Conservation (phyloP, 1,284 basidiomycete species). For the Cryptococcus neoformans region DNA sequence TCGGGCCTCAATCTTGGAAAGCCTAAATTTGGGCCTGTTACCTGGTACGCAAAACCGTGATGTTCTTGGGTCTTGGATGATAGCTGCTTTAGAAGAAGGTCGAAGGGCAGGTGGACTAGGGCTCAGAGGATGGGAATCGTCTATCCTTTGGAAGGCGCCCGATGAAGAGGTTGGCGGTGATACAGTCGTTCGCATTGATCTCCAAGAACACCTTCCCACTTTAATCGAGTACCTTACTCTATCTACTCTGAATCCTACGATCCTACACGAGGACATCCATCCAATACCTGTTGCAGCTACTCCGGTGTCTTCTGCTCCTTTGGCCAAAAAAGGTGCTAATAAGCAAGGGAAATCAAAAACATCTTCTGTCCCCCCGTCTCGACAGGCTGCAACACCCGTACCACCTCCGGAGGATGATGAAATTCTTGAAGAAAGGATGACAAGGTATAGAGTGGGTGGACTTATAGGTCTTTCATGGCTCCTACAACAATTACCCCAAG, state of each 20-base stretch:
- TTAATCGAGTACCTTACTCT: conserved; percentile 46
- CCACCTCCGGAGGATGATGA: conserved; percentile 28
- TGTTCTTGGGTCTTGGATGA: conserved; percentile 74
- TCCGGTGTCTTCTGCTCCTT: conserved; percentile 14
- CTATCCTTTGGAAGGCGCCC: conserved; percentile 17
- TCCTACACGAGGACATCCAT: conserved; percentile 65
- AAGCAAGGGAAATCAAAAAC: conserved; percentile 15
- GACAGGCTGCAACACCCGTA: conserved; percentile 7
- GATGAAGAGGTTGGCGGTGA: conserved; percentile 1
- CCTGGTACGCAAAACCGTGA: conserved; percentile 63
- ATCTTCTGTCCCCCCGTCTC: conserved; percentile 11
- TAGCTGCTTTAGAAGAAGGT: conserved; percentile 46
- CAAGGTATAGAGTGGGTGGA: conserved; percentile 67
- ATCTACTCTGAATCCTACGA: conserved; percentile 64
- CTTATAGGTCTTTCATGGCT: conserved; percentile 65
- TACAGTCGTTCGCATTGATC: conserved; percentile 35
- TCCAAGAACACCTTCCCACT: conserved; percentile 45
- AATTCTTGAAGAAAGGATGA: conserved; percentile 61
- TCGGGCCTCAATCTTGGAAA: conserved; percentile 59
- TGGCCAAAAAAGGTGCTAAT: conserved; percentile 17
- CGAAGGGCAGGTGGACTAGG: conserved; percentile 35
- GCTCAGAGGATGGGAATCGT: conserved; percentile 32
- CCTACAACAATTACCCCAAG: conserved; percentile 23
- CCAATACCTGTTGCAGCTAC: conserved; percentile 52
- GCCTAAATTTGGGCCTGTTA: conserved; percentile 51